Conservation (phyloP, 1,284 basidiomycete genomes). For the Ceratobasidium sp. region DNA sequence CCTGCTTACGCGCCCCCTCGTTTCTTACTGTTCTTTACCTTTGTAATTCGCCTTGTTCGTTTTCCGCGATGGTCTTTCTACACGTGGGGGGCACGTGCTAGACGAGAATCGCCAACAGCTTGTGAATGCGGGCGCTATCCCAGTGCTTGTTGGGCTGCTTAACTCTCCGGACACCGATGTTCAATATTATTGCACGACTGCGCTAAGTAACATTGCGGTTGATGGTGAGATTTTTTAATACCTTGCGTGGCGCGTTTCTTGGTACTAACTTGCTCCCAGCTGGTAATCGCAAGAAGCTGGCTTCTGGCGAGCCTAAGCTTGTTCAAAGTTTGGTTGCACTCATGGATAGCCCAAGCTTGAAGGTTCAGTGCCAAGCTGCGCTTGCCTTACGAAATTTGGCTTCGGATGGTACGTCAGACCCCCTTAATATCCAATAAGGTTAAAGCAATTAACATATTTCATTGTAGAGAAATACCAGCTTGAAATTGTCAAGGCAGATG, state of each 20-base stretch:
- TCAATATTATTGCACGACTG: slow-evolving; percentile 99
- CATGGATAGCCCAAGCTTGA: slow-evolving; percentile 98
- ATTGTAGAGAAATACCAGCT: slow-evolving; percentile 95
- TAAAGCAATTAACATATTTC: background rate
- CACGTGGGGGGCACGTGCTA: slow-evolving; percentile 54
- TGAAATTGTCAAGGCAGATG: slow-evolving; percentile 97
- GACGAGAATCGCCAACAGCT: slow-evolving; percentile 99
- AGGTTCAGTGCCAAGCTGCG: slow-evolving; percentile 99
- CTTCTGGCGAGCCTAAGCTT: slow-evolving; percentile 94
- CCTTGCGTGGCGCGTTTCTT: slow-evolving; percentile 8
- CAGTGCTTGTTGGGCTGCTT: slow-evolving; percentile 94
- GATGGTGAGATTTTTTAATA: slow-evolving; percentile 71
- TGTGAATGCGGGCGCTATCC: slow-evolving; percentile 98
- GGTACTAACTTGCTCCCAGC: slow-evolving; percentile 60
- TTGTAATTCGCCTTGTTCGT: background rate
- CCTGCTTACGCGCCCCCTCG: background rate
- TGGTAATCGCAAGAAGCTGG: slow-evolving; percentile 94
- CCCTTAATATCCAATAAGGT: background rate
- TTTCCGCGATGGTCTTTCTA: background rate
- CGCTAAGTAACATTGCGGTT: slow-evolving; percentile 97
- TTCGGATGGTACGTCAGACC: slow-evolving; percentile 81
- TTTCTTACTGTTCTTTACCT: slow-evolving; percentile 28
- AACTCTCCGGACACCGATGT: slow-evolving; percentile 99
- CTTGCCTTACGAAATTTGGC: slow-evolving; percentile 97
- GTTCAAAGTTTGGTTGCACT: slow-evolving; percentile 94